Evolutionary conservation across 768 basidiomycete species (phyloP).

Genomic region (Russula lepida): DNA sequence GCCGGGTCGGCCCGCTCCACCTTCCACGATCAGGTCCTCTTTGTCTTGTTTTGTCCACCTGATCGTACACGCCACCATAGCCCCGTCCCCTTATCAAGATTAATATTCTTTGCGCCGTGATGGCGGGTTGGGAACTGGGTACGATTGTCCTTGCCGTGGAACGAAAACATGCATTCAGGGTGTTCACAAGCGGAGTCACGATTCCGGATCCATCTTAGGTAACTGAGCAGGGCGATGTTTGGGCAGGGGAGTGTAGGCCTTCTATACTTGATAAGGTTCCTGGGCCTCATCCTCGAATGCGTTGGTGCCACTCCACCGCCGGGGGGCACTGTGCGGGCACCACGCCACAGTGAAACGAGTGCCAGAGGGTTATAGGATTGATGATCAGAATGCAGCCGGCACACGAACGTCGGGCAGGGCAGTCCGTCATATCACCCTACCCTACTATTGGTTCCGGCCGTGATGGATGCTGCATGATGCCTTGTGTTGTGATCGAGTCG

Average conservation of each 20-base stretch:
- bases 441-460: background rate
- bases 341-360: background rate
- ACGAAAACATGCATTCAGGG: background rate
- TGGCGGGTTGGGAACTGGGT: constrained; percentile 5
- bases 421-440: background rate
- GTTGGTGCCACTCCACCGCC: background rate
- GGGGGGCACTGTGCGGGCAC: background rate
- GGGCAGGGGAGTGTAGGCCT: background rate
- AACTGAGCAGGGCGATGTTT: too few species aligned
- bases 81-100: background rate
- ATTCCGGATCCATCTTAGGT: background rate
- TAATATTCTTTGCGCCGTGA: constrained; percentile 12
- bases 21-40: background rate
- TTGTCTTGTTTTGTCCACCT: background rate
- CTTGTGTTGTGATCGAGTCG: background rate
- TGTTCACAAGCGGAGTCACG: background rate
- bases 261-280: background rate
- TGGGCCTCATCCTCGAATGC: background rate
- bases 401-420: background rate
- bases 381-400: too few species aligned
- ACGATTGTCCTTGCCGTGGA: background rate
- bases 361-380: too few species aligned
- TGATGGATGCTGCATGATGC: background rate
- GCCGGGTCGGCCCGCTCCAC: background rate
- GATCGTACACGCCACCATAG: background rate